Base-by-base conservation (phyloP, 2,329 filamentous ascomycete species). In the Diaporthe vaccinii region DNA sequence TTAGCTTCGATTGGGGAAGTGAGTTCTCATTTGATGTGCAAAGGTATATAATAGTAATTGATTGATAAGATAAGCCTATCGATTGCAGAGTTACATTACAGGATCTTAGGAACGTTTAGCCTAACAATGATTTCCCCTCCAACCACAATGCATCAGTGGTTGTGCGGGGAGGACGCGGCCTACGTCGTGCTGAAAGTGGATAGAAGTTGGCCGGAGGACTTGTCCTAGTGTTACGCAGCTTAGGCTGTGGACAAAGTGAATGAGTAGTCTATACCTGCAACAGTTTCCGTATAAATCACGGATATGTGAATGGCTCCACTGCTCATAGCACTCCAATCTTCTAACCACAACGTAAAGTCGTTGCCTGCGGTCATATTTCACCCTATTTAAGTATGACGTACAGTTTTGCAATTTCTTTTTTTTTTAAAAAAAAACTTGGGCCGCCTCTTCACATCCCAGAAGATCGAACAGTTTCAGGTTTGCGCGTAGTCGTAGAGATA, bases 21-120 rank as follows among this genome's bases (percentile, higher is more conserved):
- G 5, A 39, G 20, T 39, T 28, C 49, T 39, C n/a, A 31, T 15
- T 8, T 10, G 7, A 25, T 36, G 44, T 12, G 34, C 14, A n/a
- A 53, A 41, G n/a, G 15, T 28, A 55, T 41, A 34, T 53, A 7
- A 12, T 12, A 51, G 46, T 68, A 53, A 36, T 51, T 39, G 44
- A 68, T 3, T 68, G 46, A 39, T 39, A 68, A 67, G 62, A 68
- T n/a, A 53, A 8, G 15, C 9, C 17, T 55, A 55, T 69, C 49
- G 65, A 55, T 69, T 55, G 31, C 22, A 41, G 65, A n/a, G 65
- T 69, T 55, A 39, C 49, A 69, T 69, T 39, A 10, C 28, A 39
- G 31, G 6, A 28, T 1, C 28, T 34, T 68, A 6, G 20, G 28
- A 8, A 9, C 28, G 20, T 67, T 15, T 36, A 58, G 55, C 34